Conservation (phyloP, 768 basidiomycete genomes). For the Tylopilus plumbeoviolaceoides region DNA sequence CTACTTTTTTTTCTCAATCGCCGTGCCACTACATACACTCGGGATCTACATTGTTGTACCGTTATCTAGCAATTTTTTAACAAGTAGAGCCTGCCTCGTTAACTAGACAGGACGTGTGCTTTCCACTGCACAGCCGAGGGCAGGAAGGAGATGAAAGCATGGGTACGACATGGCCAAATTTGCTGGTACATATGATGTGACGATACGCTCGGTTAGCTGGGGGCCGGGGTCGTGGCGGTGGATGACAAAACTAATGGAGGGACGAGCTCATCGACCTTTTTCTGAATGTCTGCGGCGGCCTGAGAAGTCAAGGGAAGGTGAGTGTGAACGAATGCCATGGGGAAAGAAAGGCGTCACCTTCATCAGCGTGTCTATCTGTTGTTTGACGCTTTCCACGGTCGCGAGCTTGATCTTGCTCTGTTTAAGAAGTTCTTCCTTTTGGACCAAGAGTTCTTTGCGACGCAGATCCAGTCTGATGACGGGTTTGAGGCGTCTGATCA, state of each 20-base stretch:
- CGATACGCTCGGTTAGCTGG: constrained; percentile 11
- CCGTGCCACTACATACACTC: constrained; percentile 19
- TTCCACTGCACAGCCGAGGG: constrained; percentile 4
- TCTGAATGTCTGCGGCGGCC: constrained; percentile 71
- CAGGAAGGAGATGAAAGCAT: neutral
- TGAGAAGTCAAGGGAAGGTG: constrained; percentile 28
- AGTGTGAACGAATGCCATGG: constrained; percentile 3
- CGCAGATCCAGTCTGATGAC: constrained; percentile 61
- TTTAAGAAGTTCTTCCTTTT: constrained; percentile 78
- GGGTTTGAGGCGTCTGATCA: constrained; percentile 3
- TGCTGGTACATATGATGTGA: neutral
- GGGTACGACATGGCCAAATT: constrained; percentile 3
- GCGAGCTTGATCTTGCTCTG: constrained; percentile 69
- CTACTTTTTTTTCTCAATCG: constrained; percentile 16
- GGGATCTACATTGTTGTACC: constrained; percentile 29
- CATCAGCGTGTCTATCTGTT: constrained; percentile 70
- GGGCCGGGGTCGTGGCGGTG: constrained; percentile 25
- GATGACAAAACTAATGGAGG: constrained; percentile 36
- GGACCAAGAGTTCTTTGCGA: constrained; percentile 60
- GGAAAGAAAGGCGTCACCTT: constrained; percentile 45
- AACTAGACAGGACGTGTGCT: neutral
- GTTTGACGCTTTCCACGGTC: constrained; percentile 74
- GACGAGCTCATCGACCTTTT: constrained; percentile 69
- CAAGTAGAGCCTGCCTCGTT: constrained; percentile 14
- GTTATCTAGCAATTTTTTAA: constrained; percentile 27